A percentile compares a stretch with the other conserved stretches of the same genome.
Evolutionary conservation across 2,329 filamentous ascomycete genomes (phyloP).

Genomic region (Grosmannia huntii): DNA sequence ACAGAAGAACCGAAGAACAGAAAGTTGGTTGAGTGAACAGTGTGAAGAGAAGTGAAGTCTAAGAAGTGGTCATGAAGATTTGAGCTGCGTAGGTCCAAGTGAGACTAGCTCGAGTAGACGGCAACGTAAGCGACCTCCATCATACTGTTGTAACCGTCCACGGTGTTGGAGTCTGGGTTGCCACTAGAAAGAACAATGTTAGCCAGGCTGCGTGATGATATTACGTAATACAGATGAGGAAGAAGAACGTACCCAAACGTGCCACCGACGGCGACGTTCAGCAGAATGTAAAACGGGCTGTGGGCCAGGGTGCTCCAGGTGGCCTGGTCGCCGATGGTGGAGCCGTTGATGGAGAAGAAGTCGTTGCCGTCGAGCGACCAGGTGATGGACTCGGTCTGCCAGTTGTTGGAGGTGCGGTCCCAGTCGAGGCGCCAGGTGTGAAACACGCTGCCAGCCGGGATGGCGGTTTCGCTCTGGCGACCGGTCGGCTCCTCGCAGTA

Average conservation of each 20-base stretch:
- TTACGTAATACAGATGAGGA: not conserved
- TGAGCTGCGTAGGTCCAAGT: not conserved
- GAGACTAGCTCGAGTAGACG: slow-evolving; percentile 11
- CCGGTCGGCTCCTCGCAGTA: slow-evolving; percentile 39
- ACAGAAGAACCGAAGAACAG: not conserved
- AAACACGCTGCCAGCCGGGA: slow-evolving; percentile 27
- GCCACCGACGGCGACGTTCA: slow-evolving; percentile 41
- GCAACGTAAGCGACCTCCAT: slow-evolving; percentile 18
- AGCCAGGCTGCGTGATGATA: not conserved
- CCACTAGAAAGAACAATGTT: slow-evolving; percentile 22
- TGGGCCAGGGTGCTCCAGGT: slow-evolving; percentile 35
- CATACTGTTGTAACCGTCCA: slow-evolving; percentile 15
- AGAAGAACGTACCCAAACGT: slow-evolving; percentile 27
- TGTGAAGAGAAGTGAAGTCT: not conserved
- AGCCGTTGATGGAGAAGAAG: slow-evolving; percentile 31
- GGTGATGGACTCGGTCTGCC: slow-evolving; percentile 31
- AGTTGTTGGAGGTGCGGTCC: slow-evolving; percentile 31
- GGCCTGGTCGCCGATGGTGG: slow-evolving; percentile 25
- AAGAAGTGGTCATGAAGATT: not conserved
- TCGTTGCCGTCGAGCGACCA: slow-evolving; percentile 30
- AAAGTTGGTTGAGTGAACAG: not conserved
- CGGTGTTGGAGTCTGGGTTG: slow-evolving; percentile 22
- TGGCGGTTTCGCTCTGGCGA: slow-evolving; percentile 18
- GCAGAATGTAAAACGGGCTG: slow-evolving; percentile 33
- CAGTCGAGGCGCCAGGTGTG: slow-evolving; percentile 36